Evolutionary conservation across 75 land plant species (phyloP).

Genomic region (Chamaecyparis obtusa): DNA sequence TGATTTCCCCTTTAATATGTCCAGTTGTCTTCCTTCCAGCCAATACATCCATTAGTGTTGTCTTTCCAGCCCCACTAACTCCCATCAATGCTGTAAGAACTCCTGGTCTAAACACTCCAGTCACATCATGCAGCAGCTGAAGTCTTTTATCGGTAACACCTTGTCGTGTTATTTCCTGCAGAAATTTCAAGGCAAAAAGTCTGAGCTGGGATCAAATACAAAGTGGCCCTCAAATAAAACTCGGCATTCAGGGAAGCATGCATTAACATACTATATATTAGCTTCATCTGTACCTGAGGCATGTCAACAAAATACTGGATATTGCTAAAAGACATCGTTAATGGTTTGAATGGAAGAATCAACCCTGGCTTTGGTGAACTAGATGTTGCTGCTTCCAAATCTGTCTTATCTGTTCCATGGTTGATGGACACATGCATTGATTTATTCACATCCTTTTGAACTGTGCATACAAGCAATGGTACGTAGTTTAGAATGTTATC

Average conservation of each 20-base stretch:
- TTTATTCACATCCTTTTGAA: not conserved
- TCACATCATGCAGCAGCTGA: conserved; percentile 58
- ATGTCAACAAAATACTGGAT: conserved; percentile 82
- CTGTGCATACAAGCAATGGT: not conserved
- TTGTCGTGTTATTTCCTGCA: conserved; percentile 69
- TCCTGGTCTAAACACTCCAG: conserved; percentile 81
- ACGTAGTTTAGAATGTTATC: not conserved
- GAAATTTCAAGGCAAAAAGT: conserved; percentile 2
- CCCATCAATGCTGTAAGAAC: conserved; percentile 85
- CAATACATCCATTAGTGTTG: conserved; percentile 73
- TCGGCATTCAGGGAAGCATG: not conserved
- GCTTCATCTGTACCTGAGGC: conserved; percentile 54
- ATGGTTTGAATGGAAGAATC: conserved; percentile 72
- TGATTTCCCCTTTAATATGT: conserved; percentile 54
- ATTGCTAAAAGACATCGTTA: conserved; percentile 66
- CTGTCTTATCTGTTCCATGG: not conserved
- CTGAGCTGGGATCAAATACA: not conserved
- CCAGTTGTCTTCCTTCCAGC: conserved; percentile 72
- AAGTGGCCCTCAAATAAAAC: not conserved
- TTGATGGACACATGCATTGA: not conserved
- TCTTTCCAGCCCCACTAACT: conserved; percentile 84
- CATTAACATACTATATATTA: not conserved
- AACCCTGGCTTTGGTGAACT: conserved; percentile 49
- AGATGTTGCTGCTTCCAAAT: conserved; percentile 25
- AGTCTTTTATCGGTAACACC: conserved; percentile 50